Percentiles rank a stretch among this genome's conserved stretches.
Conservation (phyloP, 306 rosid genomes). For the Corylus avellana region DNA sequence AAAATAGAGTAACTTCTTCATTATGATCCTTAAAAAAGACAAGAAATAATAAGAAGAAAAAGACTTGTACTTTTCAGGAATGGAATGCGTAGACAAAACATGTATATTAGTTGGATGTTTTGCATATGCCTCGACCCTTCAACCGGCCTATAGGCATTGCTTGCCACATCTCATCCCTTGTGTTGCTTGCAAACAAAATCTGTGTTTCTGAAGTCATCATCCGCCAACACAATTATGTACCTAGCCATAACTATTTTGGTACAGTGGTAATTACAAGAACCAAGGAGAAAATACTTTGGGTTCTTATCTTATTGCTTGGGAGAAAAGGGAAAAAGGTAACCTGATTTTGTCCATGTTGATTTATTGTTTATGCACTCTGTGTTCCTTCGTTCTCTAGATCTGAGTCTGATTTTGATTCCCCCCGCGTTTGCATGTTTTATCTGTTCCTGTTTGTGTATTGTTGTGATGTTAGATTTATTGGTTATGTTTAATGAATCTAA, state of each 20-base stretch:
- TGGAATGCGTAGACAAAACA: too few relatives aligned
- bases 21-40: too few relatives aligned
- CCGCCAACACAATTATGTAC: not conserved
- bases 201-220: not conserved
- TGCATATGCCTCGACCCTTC: not conserved
- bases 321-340: not conserved
- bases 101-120: not conserved
- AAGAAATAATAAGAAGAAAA: too few relatives aligned
- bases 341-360: not conserved
- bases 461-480: not conserved
- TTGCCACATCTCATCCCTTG: not conserved
- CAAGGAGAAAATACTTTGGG: not conserved
- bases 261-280: not conserved
- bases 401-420: not conserved
- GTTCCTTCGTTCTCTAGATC: conserved; percentile 16
- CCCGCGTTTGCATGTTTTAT: not conserved
- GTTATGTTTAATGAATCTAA: not conserved
- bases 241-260: not conserved
- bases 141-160: not conserved
- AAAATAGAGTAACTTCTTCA: too few relatives aligned
- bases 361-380: not conserved
- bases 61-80: too few relatives aligned
- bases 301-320: not conserved
- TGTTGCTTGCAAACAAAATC: not conserved
- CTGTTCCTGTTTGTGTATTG: not conserved